phyloP scores from a whole-genome alignment of 257 asterid genomes.

The Solanum chilense region DNA sequence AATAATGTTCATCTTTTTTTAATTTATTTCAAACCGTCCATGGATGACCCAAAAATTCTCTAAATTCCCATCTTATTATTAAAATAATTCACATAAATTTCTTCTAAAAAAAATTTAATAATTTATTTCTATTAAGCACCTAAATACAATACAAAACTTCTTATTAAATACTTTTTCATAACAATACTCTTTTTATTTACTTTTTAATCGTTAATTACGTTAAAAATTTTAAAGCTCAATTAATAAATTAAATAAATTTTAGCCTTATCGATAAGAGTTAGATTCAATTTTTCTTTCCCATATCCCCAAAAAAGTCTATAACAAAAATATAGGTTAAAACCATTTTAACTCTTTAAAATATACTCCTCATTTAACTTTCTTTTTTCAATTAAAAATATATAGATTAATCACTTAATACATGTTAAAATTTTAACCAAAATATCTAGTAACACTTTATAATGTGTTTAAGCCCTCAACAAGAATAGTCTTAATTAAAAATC shows the following conservation, averaged over 20 bases:
- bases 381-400: too few relatives aligned
- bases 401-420: background rate
- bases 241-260: too few relatives aligned
- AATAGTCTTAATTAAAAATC: background rate
- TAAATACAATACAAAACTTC: background rate
- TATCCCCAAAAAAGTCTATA: background rate
- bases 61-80: background rate
- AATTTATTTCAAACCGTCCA: background rate
- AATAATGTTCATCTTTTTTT: background rate
- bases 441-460: too few relatives aligned
- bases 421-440: too few relatives aligned
- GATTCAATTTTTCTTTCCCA: background rate
- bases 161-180: background rate
- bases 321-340: background rate
- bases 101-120: background rate
- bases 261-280: rapidly evolving
- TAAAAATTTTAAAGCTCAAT: rapidly evolving
- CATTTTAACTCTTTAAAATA: background rate
- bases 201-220: too few relatives aligned
- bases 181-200: too few relatives aligned
- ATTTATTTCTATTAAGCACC: background rate
- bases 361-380: background rate
- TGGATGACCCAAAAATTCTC: background rate
- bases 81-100: background rate
- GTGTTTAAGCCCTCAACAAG: background rate